Base-by-base conservation (phyloP, 2,329 filamentous ascomycete genomes). In the Ambrosiella cleistominuta region DNA sequence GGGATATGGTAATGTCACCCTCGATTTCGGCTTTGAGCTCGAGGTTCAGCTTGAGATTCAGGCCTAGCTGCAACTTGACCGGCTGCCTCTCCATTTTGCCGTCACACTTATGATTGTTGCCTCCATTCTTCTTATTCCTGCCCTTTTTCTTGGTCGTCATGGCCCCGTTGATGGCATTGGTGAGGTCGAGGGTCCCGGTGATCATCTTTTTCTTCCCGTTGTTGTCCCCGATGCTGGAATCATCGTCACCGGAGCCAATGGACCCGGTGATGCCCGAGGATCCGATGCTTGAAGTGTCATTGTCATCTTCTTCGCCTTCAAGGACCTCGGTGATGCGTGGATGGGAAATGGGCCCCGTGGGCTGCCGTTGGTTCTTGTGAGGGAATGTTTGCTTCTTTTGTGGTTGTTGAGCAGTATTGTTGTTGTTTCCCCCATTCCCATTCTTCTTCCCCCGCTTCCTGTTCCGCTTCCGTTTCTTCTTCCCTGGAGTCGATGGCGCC, bases 11-110 rank as follows among this genome's bases (percentile, higher is more conserved):
- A 65, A 89, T 68, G 70, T 88, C 85, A 63, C 85, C 85, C 64
- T 87, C 79, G 61, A 89, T 85, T 67, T 81, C 83, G 27, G 85
- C 85, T 74, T 88, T 88, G 57, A 89, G 72, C 69, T 88, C 82
- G 62, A 89, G 82, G 70, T 89, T 85, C 54, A 88, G 76, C 64
- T 89, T 85, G 54, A 89, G 70, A 68, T 89, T 88, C 59, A 88
- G 72, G 66, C 88, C 85, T 39, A 88, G 69, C 58, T 81, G 75
- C 66, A 90, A 70, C 68, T 58, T 58, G 13, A 61, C 61, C 2
- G 61, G 60, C 51, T 64, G 57, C 53, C 49, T 54, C 19, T 58
- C 56, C 1, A 17, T 7, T 12, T 54, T 39, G 4, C 27, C 4
- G 27, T 27, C 27, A 27, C 27, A 27, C 4, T 27, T 27, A 27